These are phyloP conservation scores for Phanerochaete carnosa DNA, from an alignment of 768 basidiomycete genomes.

Conservation along the genomic window DNA sequence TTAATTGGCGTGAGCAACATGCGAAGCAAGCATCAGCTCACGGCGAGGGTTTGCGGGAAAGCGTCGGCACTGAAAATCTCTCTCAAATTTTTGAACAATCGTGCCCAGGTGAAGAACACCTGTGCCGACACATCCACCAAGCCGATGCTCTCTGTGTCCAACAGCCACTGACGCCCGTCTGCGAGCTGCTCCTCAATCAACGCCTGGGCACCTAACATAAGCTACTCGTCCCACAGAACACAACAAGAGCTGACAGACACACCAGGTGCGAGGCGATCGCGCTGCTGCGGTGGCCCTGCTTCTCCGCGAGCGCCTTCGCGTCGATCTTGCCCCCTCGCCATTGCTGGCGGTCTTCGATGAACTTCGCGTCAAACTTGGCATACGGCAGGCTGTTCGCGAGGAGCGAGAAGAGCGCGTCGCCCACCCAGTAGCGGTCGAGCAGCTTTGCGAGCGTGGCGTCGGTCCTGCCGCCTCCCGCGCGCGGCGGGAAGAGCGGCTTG, in stretches of 20 bases:
- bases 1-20: background rate
- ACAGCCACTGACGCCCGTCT: conserved; percentile 55
- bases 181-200: conserved; percentile 41
- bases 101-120: conserved; percentile 45
- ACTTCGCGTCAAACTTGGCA: conserved; percentile 41
- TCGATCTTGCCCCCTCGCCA: conserved; percentile 34
- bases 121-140: conserved; percentile 52
- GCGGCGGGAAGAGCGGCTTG: conserved; percentile 44
- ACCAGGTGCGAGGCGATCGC: conserved; percentile 48
- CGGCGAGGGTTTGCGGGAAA: conserved; percentile 41
- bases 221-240: background rate
- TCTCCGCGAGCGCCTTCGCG: conserved; percentile 31
- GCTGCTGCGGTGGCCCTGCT: conserved; percentile 32
- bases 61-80: conserved; percentile 34
- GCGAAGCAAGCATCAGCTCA: conserved; percentile 19
- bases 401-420: conserved; percentile 40
- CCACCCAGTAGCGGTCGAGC: conserved; percentile 44
- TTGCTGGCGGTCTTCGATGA: conserved; percentile 43
- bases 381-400: conserved; percentile 43
- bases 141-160: conserved; percentile 49
- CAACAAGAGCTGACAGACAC: background rate
- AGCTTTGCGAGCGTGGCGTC: conserved; percentile 49
- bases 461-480: conserved; percentile 36
- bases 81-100: conserved; percentile 31
- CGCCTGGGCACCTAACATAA: conserved; percentile 18